Conservation (phyloP, 331 rosid genomes). For the Pyracantha coccinea region DNA sequence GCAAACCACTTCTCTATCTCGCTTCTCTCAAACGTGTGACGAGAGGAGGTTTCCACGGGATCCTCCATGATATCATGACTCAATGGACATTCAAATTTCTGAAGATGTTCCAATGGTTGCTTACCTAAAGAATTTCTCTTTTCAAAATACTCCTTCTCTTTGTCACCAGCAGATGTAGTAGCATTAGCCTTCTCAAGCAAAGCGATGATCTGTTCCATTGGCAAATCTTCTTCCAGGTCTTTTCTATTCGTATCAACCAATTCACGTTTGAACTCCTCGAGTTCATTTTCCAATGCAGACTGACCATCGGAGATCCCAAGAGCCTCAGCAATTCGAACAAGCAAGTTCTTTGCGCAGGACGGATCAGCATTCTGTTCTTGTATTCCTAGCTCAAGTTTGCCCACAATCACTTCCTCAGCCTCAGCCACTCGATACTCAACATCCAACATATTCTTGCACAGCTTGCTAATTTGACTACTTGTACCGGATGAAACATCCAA, state of each 20-base stretch:
- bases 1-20: slow-evolving; percentile 48
- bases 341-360: slow-evolving; percentile 24
- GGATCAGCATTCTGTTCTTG: slow-evolving; percentile 24
- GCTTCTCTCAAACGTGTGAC: slow-evolving; percentile 51
- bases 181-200: slow-evolving; percentile 40
- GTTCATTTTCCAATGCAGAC: slow-evolving; percentile 30
- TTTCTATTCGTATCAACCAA: slow-evolving; percentile 30
- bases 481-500: slow-evolving; percentile 27
- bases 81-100: slow-evolving; percentile 41
- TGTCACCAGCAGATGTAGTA: slow-evolving; percentile 29
- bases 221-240: slow-evolving; percentile 33
- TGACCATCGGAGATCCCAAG: slow-evolving; percentile 40
- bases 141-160: slow-evolving; percentile 32
- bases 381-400: slow-evolving; percentile 36
- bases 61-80: slow-evolving; percentile 51
- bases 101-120: slow-evolving; percentile 28
- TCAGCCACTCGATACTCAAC: slow-evolving; percentile 27
- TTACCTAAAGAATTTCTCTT: slow-evolving; percentile 38
- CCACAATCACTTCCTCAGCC: slow-evolving; percentile 34
- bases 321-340: slow-evolving; percentile 30
- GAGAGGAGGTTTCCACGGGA: slow-evolving; percentile 55
- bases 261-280: slow-evolving; percentile 37
- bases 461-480: slow-evolving; percentile 18
- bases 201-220: slow-evolving; percentile 36
- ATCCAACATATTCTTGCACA: slow-evolving; percentile 40